These are phyloP conservation scores for Prunus yedoensis DNA, from an alignment of 331 rosid genomes.

Conservation along the genomic window DNA sequence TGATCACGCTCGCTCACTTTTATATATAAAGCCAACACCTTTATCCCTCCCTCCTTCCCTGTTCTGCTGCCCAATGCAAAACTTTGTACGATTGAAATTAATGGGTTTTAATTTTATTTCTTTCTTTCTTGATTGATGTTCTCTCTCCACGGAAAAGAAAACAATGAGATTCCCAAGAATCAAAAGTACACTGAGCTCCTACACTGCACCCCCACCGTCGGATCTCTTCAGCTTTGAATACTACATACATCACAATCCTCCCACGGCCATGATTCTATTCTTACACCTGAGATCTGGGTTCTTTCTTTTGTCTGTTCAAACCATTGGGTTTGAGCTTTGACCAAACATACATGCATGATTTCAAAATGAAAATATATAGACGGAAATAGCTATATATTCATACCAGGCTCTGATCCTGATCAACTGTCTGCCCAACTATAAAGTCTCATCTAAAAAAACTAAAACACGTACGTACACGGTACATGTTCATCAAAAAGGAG, in stretches of 20 bases:
- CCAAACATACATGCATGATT: constrained; percentile 7
- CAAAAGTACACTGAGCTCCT: neutral
- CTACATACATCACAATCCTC: neutral
- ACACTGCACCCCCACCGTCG: constrained; percentile 5
- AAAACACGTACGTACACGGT: neutral
- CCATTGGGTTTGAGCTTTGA: neutral
- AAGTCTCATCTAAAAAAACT: too few species aligned
- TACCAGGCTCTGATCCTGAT: too few species aligned
- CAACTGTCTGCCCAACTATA: too few species aligned
- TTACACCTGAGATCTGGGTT: neutral
- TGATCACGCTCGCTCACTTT: neutral
- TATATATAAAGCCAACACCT: too few species aligned
- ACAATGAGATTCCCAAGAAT: constrained; percentile 1
- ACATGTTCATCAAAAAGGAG: neutral
- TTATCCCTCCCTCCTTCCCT: too few species aligned
- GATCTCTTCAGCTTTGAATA: neutral
- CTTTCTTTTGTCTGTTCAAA: neutral
- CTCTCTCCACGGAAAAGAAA: neutral
- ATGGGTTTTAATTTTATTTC: neutral
- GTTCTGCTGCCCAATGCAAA: neutral
- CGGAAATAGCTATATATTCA: too few species aligned
- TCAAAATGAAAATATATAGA: too few species aligned
- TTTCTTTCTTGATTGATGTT: neutral
- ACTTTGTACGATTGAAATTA: neutral
- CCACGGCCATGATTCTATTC: neutral